phyloP scores from a whole-genome alignment of 805 yeast genomes.

The Candida berthetii region DNA sequence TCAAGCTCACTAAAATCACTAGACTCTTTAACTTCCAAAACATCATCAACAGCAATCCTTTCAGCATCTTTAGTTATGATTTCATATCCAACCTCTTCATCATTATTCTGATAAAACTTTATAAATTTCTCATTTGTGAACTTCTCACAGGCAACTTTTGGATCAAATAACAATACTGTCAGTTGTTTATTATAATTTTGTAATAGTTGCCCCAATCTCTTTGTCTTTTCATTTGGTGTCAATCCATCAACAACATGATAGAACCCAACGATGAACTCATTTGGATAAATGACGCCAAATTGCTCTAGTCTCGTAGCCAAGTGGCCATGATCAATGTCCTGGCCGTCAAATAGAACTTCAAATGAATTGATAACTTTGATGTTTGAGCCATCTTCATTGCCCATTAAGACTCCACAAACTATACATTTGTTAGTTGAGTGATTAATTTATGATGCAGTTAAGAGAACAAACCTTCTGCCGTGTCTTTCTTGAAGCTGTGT shows the following conservation, averaged over 20 bases:
- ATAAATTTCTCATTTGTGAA: constrained; percentile 1
- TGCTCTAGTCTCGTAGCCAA: constrained; percentile 1
- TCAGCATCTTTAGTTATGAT: constrained; percentile 2
- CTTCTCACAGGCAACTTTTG: neutral
- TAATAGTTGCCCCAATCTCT: neutral
- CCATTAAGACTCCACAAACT: constrained; percentile 1
- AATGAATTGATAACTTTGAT: neutral
- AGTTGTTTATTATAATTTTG: neutral
- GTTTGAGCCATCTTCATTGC: neutral
- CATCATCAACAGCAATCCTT: constrained; percentile 2
- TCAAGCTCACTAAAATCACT: neutral
- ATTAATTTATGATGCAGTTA: neutral
- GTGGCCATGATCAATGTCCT: neutral
- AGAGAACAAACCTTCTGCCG: neutral
- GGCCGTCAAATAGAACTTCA: neutral
- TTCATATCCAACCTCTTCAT: neutral
- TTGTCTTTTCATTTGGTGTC: neutral
- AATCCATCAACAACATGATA: constrained; percentile 1
- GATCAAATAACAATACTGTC: neutral
- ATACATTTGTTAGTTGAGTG: neutral
- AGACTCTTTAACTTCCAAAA: neutral
- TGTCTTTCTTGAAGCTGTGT: neutral
- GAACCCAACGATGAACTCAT: constrained; percentile 2
- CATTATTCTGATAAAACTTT: neutral
- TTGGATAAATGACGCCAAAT: constrained; percentile 1